Conservation (phyloP, 345 rosid species). For the Anacardium occidentale region DNA sequence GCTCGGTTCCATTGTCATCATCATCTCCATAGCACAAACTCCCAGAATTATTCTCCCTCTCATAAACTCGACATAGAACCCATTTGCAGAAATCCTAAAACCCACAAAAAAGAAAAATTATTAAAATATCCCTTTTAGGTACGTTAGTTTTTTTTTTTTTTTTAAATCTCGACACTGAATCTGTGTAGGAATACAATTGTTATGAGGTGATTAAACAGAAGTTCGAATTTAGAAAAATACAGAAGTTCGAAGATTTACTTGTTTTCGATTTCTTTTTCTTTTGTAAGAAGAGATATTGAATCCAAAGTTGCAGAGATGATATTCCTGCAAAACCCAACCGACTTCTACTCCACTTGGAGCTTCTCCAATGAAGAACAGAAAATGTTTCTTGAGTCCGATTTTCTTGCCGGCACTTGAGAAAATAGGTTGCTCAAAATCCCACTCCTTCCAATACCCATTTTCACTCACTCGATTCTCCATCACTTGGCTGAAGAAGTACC, state of each 20-base stretch:
- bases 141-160: too few species aligned
- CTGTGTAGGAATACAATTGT: too few species aligned
- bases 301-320: slow-evolving; percentile 24
- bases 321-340: slow-evolving; percentile 48
- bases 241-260: background rate
- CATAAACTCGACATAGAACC: slow-evolving; percentile 42
- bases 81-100: slow-evolving; percentile 24
- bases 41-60: slow-evolving; percentile 19
- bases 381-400: slow-evolving; percentile 36
- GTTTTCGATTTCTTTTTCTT: slow-evolving; percentile 14
- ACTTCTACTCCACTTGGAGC: slow-evolving; percentile 25
- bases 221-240: too few species aligned
- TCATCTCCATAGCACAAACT: slow-evolving; percentile 11
- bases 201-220: too few species aligned
- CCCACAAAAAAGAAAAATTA: background rate
- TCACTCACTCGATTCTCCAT: slow-evolving; percentile 23
- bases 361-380: slow-evolving; percentile 27
- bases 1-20: slow-evolving; percentile 33
- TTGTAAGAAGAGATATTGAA: slow-evolving; percentile 1
- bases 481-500: slow-evolving; percentile 38
- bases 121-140: background rate
- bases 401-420: slow-evolving; percentile 14
- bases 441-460: slow-evolving; percentile 43
- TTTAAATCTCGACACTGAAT: too few species aligned
- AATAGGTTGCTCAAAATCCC: slow-evolving; percentile 32